Percentiles rank a stretch among this genome's conserved stretches.
Evolutionary conservation across 2,329 filamentous ascomycete genomes (phyloP).

Genomic region (Lachnellula occidentalis): DNA sequence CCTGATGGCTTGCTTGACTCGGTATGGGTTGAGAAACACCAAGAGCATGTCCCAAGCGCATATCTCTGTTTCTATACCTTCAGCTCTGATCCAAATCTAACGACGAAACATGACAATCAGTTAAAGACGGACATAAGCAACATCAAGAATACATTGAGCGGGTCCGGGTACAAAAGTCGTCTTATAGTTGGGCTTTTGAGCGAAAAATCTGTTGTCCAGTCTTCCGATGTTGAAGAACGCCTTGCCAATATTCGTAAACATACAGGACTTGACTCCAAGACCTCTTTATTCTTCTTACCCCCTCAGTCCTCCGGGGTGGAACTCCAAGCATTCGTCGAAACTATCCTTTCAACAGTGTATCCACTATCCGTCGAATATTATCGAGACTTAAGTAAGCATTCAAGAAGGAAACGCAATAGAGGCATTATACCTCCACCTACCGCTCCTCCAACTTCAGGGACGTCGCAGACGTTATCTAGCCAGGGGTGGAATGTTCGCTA

Average conservation of each 20-base stretch:
- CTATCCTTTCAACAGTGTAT: conserved; percentile 67
- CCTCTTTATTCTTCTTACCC: conserved; percentile 74
- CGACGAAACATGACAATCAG: conserved; percentile 77
- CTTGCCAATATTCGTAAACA: conserved; percentile 72
- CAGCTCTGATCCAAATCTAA: conserved; percentile 64
- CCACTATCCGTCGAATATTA: conserved; percentile 82
- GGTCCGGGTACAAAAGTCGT: conserved; percentile 71
- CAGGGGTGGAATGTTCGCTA: conserved; percentile 92
- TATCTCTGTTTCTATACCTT: conserved; percentile 78
- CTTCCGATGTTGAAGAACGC: conserved; percentile 64
- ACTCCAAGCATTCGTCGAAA: conserved; percentile 66
- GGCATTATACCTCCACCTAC: conserved; percentile 75
- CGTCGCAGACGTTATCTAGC: conserved; percentile 76
- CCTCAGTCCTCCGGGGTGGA: conserved; percentile 67
- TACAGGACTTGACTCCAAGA: conserved; percentile 76
- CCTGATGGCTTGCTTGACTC: conserved; percentile 83
- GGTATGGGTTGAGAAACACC: conserved; percentile 84
- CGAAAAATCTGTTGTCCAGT: conserved; percentile 55
- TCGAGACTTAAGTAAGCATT: conserved; percentile 86
- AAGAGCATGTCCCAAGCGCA: conserved; percentile 73
- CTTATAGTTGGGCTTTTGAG: conserved; percentile 74
- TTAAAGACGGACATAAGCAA: conserved; percentile 82
- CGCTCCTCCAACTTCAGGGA: conserved; percentile 74
- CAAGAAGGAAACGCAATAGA: conserved; percentile 79
- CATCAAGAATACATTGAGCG: conserved; percentile 60